Conservation (phyloP, 345 rosid species). For the Dipteronia sinensis region DNA sequence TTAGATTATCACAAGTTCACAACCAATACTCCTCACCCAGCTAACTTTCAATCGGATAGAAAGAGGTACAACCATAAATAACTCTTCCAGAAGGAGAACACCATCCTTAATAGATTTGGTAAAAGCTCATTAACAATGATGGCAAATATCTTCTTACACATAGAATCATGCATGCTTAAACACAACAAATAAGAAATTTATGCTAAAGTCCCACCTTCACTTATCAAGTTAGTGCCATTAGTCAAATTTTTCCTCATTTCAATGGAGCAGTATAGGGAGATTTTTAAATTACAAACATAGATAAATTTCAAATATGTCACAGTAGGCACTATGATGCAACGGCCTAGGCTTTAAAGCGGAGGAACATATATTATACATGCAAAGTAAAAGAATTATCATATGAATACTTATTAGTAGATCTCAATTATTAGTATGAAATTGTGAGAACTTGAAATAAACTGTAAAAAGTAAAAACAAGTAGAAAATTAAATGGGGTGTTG, state of each 20-base stretch:
- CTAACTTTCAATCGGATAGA: not conserved
- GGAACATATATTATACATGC: not conserved
- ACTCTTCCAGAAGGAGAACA: not conserved
- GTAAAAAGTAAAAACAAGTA: not conserved
- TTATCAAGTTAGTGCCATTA: not conserved
- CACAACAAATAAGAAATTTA: not conserved
- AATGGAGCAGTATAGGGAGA: not conserved
- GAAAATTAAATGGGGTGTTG: not conserved
- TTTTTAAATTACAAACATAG: too few relatives aligned
- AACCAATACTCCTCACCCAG: not conserved
- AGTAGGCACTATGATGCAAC: not conserved
- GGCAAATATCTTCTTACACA: not conserved
- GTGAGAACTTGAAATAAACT: not conserved
- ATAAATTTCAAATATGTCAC: not conserved
- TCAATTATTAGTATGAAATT: not conserved
- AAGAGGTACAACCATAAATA: not conserved
- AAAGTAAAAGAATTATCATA: not conserved
- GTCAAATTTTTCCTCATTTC: not conserved
- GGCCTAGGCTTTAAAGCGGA: not conserved
- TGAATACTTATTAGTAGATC: not conserved
- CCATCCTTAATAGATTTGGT: not conserved
- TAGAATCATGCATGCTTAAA: not conserved
- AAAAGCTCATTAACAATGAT: constrained; percentile 1
- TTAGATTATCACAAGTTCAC: not conserved
- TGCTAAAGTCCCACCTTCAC: not conserved